Conservation (phyloP, 2,329 filamentous ascomycete species). For the Akanthomyces uredinophilus region DNA sequence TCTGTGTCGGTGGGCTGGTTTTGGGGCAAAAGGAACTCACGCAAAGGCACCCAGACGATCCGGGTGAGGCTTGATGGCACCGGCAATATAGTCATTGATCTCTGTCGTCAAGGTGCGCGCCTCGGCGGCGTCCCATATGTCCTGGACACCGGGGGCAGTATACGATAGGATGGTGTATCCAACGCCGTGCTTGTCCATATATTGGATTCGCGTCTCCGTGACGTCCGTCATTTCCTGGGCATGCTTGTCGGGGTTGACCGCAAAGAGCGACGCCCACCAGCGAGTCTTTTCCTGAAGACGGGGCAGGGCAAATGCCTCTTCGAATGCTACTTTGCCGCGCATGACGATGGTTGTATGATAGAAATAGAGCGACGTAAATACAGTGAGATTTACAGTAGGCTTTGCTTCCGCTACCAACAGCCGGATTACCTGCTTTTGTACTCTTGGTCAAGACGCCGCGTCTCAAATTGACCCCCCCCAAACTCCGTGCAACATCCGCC, state of each 20-base stretch:
- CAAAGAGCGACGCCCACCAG: constrained; percentile 58
- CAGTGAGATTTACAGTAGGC: too few species aligned
- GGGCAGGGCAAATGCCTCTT: constrained; percentile 58
- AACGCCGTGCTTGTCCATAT: constrained; percentile 42
- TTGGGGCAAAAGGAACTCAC: constrained; percentile 20
- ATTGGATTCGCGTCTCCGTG: constrained; percentile 35
- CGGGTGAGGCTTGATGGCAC: constrained; percentile 31
- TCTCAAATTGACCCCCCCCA: not conserved
- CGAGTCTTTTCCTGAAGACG: constrained; percentile 52
- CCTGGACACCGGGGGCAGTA: constrained; percentile 45
- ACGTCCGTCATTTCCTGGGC: constrained; percentile 47
- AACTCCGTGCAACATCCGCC: constrained; percentile 4
- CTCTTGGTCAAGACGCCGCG: not conserved
- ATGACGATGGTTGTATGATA: constrained; percentile 29
- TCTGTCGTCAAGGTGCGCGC: constrained; percentile 38
- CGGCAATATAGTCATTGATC: constrained; percentile 38
- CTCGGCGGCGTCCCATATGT: constrained; percentile 36
- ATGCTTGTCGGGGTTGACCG: constrained; percentile 54
- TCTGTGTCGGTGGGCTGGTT: not conserved
- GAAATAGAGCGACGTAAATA: not conserved
- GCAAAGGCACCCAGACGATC: constrained; percentile 44
- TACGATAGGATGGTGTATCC: constrained; percentile 45
- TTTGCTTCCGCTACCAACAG: not conserved
- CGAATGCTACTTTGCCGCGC: constrained; percentile 56
- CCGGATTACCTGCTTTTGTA: constrained; percentile 10